Conservation (phyloP, 495 filamentous ascomycete species). For the Xylaria palmicola region DNA sequence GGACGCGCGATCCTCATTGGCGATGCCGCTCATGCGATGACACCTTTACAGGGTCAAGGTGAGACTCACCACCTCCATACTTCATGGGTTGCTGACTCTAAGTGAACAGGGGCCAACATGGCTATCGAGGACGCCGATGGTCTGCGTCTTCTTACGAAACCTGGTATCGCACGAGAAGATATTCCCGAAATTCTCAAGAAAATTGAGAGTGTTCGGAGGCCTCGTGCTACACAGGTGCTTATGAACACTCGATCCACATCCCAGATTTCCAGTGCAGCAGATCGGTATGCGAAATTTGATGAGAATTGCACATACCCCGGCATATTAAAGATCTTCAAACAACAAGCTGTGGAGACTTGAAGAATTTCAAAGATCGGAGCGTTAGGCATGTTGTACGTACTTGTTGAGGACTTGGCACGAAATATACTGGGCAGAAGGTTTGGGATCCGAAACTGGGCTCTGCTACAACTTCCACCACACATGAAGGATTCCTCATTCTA, state of each 20-base stretch:
- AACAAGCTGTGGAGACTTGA: not conserved
- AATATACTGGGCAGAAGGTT: no score
- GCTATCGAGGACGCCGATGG: slow-evolving; percentile 5
- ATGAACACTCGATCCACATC: not conserved
- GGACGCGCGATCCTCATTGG: slow-evolving; percentile 41
- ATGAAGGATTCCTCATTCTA: no score
- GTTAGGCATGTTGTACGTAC: no score
- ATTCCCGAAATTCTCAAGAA: not conserved
- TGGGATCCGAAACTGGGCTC: no score
- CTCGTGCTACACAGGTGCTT: not conserved
- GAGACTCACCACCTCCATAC: not conserved
- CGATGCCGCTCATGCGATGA: slow-evolving; percentile 48
- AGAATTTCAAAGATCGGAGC: no score
- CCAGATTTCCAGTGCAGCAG: not conserved
- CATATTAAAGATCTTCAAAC: not conserved
- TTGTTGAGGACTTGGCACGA: no score
- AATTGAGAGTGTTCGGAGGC: not conserved
- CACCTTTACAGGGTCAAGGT: slow-evolving; percentile 38
- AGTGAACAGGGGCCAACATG: not conserved
- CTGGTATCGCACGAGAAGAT: not conserved
- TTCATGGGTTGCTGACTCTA: not conserved
- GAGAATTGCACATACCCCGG: slow-evolving; percentile 5
- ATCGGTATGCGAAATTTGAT: slow-evolving; percentile 1
- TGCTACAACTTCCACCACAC: no score
- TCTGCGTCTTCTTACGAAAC: slow-evolving; percentile 1